phyloP scores from a whole-genome alignment of 208 protist genomes.

The Porcisia deanei region DNA sequence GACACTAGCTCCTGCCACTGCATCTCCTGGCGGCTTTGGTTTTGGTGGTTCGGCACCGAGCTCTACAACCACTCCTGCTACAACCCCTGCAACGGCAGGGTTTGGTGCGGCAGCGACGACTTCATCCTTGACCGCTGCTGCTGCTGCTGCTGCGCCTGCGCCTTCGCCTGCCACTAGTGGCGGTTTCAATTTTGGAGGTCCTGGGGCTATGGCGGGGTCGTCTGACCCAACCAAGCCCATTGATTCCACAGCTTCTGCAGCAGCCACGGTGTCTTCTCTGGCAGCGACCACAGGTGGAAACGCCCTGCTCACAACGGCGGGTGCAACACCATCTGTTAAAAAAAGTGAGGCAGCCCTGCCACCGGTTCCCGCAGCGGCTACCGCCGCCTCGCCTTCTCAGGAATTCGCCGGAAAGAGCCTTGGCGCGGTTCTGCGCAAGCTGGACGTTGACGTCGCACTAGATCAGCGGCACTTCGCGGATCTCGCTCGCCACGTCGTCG shows the following conservation, averaged over 20 bases:
- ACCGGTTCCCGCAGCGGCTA: not conserved
- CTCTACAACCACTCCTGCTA: conserved; percentile 15
- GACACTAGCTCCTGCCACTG: not conserved
- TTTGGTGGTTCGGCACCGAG: conserved; percentile 20
- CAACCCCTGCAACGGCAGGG: not conserved
- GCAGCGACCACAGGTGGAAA: conserved; percentile 22
- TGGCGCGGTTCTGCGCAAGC: conserved; percentile 44
- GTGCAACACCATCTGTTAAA: not conserved
- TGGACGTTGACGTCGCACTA: conserved; percentile 49
- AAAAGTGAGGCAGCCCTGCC: not conserved
- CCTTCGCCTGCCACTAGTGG: conserved; percentile 1
- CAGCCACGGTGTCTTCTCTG: conserved; percentile 3
- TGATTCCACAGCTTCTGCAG: not conserved
- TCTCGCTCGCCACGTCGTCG: conserved; percentile 54
- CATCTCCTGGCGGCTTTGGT: conserved; percentile 12
- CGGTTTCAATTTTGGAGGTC: conserved; percentile 24
- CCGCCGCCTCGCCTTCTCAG: conserved; percentile 33
- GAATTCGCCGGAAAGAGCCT: conserved; percentile 66
- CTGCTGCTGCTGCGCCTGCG: not conserved
- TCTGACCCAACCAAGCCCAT: conserved; percentile 18
- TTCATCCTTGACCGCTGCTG: conserved; percentile 2
- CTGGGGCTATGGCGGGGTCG: conserved; percentile 8
- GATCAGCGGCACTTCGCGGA: conserved; percentile 60
- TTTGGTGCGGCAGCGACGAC: conserved; percentile 4
- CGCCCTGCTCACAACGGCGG: not conserved